Evolutionary conservation across 1,284 basidiomycete genomes (phyloP).

Genomic region (Sanguinoderma infundibulare): DNA sequence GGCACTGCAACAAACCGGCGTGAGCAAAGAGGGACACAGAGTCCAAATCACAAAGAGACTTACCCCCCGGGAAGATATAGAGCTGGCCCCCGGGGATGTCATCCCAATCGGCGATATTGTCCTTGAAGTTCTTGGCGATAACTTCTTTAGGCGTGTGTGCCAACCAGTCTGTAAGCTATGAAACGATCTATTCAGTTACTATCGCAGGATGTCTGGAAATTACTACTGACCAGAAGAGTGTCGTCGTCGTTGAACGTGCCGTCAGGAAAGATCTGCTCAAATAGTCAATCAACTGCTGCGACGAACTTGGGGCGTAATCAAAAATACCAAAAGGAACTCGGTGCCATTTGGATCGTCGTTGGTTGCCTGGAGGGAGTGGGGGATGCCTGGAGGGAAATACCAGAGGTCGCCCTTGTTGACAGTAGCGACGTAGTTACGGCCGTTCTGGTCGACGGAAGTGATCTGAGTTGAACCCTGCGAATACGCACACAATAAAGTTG

Average conservation of each 20-base stretch:
- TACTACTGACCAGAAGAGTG: slow-evolving; percentile 58
- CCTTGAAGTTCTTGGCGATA: slow-evolving; percentile 72
- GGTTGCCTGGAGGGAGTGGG: slow-evolving; percentile 59
- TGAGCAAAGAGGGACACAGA: slow-evolving; percentile 12
- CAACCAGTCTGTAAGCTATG: slow-evolving; percentile 63
- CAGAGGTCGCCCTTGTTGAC: slow-evolving; percentile 41
- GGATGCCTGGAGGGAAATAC: slow-evolving; percentile 50
- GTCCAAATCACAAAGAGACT: slow-evolving; percentile 41
- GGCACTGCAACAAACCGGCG: slow-evolving; percentile 32
- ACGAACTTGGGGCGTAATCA: background rate
- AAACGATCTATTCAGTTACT: slow-evolving; percentile 28
- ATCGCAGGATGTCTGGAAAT: background rate
- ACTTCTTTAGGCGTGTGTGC: slow-evolving; percentile 64
- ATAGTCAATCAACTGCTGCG: background rate
- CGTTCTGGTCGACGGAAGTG: slow-evolving; percentile 59
- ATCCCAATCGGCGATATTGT: slow-evolving; percentile 54
- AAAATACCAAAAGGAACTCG: slow-evolving; percentile 68
- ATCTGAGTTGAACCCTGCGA: slow-evolving; percentile 62
- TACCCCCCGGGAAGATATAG: slow-evolving; percentile 60
- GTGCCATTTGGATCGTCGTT: slow-evolving; percentile 55
- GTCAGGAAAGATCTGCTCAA: slow-evolving; percentile 58
- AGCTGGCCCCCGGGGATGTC: slow-evolving; percentile 53
- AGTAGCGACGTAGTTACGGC: slow-evolving; percentile 61
- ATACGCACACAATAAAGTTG: background rate
- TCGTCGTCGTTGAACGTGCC: slow-evolving; percentile 67